These are phyloP conservation scores for Pulveroboletus sp. DNA, from an alignment of 768 basidiomycete genomes.

Conservation along the genomic window DNA sequence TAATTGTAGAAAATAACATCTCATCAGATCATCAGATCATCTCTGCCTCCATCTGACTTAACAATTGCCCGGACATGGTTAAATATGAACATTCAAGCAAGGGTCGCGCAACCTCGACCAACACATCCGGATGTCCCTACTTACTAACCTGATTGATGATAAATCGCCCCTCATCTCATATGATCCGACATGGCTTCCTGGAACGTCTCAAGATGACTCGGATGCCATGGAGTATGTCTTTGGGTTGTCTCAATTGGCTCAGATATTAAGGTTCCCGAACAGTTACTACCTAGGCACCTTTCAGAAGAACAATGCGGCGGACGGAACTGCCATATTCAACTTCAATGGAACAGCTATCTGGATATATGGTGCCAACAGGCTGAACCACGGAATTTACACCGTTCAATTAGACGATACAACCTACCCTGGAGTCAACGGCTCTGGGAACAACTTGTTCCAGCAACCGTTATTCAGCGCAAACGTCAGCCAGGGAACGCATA, in stretches of 20 bases:
- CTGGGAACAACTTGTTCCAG: constrained; percentile 34
- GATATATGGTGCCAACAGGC: constrained; percentile 49
- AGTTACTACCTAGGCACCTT: constrained; percentile 41
- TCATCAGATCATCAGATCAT: not conserved
- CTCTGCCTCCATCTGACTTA: not conserved
- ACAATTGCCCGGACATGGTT: not conserved
- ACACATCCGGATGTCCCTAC: constrained; percentile 20
- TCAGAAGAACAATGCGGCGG: constrained; percentile 30
- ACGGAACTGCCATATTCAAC: constrained; percentile 39
- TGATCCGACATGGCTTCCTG: constrained; percentile 23
- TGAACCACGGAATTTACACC: constrained; percentile 45
- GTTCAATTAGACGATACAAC: constrained; percentile 38
- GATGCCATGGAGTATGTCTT: constrained; percentile 17
- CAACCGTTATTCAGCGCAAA: constrained; percentile 35
- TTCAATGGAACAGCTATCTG: constrained; percentile 49
- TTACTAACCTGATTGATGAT: constrained; percentile 26
- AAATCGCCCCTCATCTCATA: constrained; percentile 32
- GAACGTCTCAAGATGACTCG: constrained; percentile 14
- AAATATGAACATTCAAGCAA: not conserved
- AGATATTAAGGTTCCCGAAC: not conserved
- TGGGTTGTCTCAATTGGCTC: not conserved
- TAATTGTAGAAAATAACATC: not conserved
- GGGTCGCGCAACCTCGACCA: not conserved
- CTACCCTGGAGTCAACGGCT: constrained; percentile 31
- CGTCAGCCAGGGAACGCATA: constrained; percentile 36